These are phyloP conservation scores for Fusarium goolgardi DNA, from an alignment of 2,329 filamentous ascomycete genomes.

Conservation along the genomic window DNA sequence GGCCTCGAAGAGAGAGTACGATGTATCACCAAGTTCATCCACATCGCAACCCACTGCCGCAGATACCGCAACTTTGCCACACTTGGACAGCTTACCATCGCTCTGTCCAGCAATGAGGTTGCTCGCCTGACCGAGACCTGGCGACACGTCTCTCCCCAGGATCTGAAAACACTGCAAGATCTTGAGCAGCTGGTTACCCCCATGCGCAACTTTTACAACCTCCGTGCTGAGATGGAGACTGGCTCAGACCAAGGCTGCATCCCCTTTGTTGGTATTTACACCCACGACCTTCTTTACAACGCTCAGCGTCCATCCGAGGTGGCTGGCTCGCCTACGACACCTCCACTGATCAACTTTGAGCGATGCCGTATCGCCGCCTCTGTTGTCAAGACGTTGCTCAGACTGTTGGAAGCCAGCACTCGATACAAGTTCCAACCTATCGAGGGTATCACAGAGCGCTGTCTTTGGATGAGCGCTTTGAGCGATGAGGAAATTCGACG, in stretches of 20 bases:
- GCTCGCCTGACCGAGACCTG: constrained; percentile 76
- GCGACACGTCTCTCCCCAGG: constrained; percentile 73
- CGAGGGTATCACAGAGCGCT: constrained; percentile 81
- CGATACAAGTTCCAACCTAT: constrained; percentile 79
- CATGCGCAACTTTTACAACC: constrained; percentile 79
- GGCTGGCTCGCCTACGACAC: constrained; percentile 71
- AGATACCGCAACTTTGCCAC: constrained; percentile 85
- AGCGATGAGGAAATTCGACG: constrained; percentile 78
- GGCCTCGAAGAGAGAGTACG: constrained; percentile 77
- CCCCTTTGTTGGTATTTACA: constrained; percentile 86
- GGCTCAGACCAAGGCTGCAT: constrained; percentile 78
- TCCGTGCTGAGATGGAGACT: constrained; percentile 82
- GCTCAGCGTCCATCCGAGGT: constrained; percentile 82
- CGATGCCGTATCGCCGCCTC: constrained; percentile 79
- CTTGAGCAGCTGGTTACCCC: constrained; percentile 81
- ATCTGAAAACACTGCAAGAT: constrained; percentile 73
- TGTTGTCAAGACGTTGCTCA: constrained; percentile 81
- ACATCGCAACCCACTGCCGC: constrained; percentile 81
- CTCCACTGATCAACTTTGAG: constrained; percentile 85
- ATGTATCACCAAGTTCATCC: constrained; percentile 83
- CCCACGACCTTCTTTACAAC: constrained; percentile 85
- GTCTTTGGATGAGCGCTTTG: constrained; percentile 85
- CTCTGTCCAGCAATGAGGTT: constrained; percentile 79
- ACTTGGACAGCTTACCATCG: constrained; percentile 82
- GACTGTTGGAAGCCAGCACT: constrained; percentile 82